phyloP scores from a whole-genome alignment of 768 basidiomycete genomes.

The Zangia roseola region DNA sequence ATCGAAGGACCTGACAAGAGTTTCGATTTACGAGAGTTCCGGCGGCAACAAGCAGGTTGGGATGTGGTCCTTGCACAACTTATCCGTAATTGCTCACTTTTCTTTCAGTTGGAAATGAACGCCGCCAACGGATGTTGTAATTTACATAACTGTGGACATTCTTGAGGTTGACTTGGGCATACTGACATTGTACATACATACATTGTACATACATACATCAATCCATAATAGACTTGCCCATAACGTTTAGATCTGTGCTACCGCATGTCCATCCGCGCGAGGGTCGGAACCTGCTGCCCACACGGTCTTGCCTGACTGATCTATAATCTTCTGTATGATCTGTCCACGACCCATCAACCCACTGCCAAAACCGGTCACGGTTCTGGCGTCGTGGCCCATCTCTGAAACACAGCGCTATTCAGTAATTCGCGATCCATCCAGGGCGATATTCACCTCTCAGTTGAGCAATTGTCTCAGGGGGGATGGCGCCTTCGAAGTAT shows the following conservation, averaged over 20 bases:
- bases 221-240: neutral
- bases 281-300: constrained; percentile 96
- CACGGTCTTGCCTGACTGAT: constrained; percentile 66
- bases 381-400: constrained; percentile 86
- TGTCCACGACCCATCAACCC: constrained; percentile 81
- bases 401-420: constrained; percentile 38
- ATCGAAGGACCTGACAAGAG: constrained; percentile 79
- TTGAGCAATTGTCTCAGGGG: constrained; percentile 56
- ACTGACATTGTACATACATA: constrained; percentile 8
- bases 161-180: neutral
- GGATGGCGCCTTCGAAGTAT: constrained; percentile 84
- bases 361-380: constrained; percentile 58
- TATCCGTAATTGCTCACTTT: constrained; percentile 2
- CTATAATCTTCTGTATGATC: constrained; percentile 78
- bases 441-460: constrained; percentile 55
- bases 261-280: constrained; percentile 86
- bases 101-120: constrained; percentile 58
- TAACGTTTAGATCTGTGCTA: constrained; percentile 65
- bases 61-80: neutral
- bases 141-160: neutral
- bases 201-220: constrained; percentile 2
- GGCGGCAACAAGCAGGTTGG: constrained; percentile 63
- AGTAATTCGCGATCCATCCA: neutral
- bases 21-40: constrained; percentile 77
- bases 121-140: constrained; percentile 62